Evolutionary conservation across 805 yeast genomes (phyloP).

Genomic region (Wickerhamomyces chambardii): DNA sequence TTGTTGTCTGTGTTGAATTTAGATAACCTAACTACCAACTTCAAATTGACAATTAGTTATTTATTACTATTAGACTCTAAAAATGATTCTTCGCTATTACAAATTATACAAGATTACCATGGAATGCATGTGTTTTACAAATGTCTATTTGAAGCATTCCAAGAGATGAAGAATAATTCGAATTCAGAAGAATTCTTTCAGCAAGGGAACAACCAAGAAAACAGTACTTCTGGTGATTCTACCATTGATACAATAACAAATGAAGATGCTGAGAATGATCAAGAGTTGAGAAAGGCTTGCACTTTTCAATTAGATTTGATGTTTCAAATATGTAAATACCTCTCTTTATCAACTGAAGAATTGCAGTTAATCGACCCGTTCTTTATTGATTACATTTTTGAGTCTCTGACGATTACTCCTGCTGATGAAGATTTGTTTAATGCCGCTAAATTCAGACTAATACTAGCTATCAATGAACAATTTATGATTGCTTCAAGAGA

Average conservation of each 20-base stretch:
- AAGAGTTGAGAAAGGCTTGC: conserved; percentile 25
- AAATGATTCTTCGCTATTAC: conserved; percentile 29
- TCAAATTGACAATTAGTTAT: conserved; percentile 32
- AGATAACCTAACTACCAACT: conserved; percentile 22
- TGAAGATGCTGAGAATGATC: conserved; percentile 21
- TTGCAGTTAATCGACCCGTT: conserved; percentile 30
- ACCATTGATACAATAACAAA: conserved; percentile 5
- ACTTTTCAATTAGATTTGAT: conserved; percentile 40
- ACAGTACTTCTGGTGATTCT: not conserved
- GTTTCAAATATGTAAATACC: conserved; percentile 44
- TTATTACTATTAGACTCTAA: conserved; percentile 36
- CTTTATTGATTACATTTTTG: conserved; percentile 39
- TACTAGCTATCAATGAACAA: conserved; percentile 80
- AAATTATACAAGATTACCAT: conserved; percentile 38
- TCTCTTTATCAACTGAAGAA: conserved; percentile 33
- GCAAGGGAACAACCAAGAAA: too few species aligned
- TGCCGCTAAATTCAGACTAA: conserved; percentile 58
- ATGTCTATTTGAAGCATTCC: conserved; percentile 24
- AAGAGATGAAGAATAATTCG: too few species aligned
- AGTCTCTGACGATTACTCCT: conserved; percentile 33
- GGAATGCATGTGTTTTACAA: conserved; percentile 40
- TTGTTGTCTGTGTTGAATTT: conserved; percentile 34
- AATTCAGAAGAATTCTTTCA: too few species aligned
- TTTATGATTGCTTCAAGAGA: conserved; percentile 53
- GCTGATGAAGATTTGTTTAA: conserved; percentile 47